Percentiles rank a stretch among this genome's conserved stretches.
phyloP scores from a whole-genome alignment of 1,284 basidiomycete genomes.

The Ustilago shanxiensis region DNA sequence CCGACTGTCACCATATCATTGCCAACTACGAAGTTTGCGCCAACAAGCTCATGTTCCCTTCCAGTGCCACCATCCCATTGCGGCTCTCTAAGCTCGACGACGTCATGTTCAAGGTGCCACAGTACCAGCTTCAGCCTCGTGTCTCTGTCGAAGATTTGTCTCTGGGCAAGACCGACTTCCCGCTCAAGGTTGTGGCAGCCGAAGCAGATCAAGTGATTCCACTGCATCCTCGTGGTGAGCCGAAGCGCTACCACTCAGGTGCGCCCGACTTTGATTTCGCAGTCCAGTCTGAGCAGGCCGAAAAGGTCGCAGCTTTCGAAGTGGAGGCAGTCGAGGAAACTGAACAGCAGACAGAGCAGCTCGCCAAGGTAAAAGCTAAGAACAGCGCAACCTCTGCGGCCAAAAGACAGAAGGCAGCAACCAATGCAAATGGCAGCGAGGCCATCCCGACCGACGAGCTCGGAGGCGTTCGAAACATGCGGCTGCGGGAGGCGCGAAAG shows the following conservation, averaged over 20 bases:
- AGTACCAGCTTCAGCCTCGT: slow-evolving; percentile 71
- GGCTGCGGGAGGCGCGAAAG: slow-evolving; percentile 47
- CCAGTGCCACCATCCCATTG: slow-evolving; percentile 79
- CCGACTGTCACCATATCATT: slow-evolving; percentile 72
- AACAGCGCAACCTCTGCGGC: slow-evolving; percentile 41
- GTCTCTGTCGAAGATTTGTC: slow-evolving; percentile 4
- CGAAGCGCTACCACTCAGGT: slow-evolving; percentile 21
- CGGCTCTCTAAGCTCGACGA: slow-evolving; percentile 80
- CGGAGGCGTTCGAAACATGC: slow-evolving; percentile 30
- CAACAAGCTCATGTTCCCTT: slow-evolving; percentile 82
- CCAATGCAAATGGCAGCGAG: slow-evolving; percentile 20
- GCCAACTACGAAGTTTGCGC: slow-evolving; percentile 76
- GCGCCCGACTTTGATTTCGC: slow-evolving; percentile 68
- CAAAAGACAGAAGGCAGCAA: slow-evolving; percentile 69
- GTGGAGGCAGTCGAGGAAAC: slow-evolving; percentile 72
- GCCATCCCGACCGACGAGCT: slow-evolving; percentile 36
- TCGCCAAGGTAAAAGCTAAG: slow-evolving; percentile 42
- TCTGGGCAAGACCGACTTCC: neutral
- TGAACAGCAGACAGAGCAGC: slow-evolving; percentile 73
- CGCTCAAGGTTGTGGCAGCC: slow-evolving; percentile 26
- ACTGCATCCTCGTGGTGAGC: slow-evolving; percentile 49
- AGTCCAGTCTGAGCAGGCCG: slow-evolving; percentile 24
- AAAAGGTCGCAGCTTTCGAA: slow-evolving; percentile 54
- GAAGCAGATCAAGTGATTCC: slow-evolving; percentile 37
- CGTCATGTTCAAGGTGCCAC: slow-evolving; percentile 80